A percentile compares a stretch with the other conserved stretches of the same genome.
phyloP scores from a whole-genome alignment of 106 monocot genomes.

The Platanthera zijinensis region DNA sequence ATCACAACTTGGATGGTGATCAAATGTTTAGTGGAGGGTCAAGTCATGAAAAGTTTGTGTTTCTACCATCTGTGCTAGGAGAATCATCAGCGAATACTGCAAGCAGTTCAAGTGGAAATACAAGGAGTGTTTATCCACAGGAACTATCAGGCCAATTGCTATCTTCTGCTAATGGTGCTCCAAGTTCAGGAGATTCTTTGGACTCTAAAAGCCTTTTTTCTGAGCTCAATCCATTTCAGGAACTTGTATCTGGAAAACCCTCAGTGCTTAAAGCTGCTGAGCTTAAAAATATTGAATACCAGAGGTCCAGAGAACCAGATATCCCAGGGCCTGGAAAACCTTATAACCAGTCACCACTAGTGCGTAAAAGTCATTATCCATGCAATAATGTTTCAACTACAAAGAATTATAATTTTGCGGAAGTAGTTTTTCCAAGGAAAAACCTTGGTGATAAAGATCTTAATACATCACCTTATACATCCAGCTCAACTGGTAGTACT shows the following conservation, averaged over 20 bases:
- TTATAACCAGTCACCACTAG: constrained; percentile 47
- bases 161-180: constrained; percentile 15
- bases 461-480: constrained; percentile 30
- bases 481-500: constrained; percentile 25
- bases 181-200: constrained; percentile 25
- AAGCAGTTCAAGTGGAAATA: constrained; percentile 31
- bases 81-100: constrained; percentile 31
- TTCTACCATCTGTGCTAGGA: constrained; percentile 20
- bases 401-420: constrained; percentile 43
- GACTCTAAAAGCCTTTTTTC: constrained; percentile 68
- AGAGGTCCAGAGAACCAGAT: constrained; percentile 58
- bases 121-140: constrained; percentile 11
- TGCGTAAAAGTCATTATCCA: constrained; percentile 77
- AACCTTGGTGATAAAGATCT: constrained; percentile 33
- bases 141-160: constrained; percentile 15
- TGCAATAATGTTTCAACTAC: constrained; percentile 58
- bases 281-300: constrained; percentile 40
- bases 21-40: constrained; percentile 14
- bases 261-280: constrained; percentile 27
- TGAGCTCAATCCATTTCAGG: constrained; percentile 83
- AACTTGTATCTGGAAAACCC: constrained; percentile 28
- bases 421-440: constrained; percentile 48
- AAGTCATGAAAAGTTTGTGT: constrained; percentile 22
- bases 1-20: constrained; percentile 13
- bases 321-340: constrained; percentile 59